Evolutionary conservation across 305 asterid genomes (phyloP).

Genomic region (Fraxinus paxiana): DNA sequence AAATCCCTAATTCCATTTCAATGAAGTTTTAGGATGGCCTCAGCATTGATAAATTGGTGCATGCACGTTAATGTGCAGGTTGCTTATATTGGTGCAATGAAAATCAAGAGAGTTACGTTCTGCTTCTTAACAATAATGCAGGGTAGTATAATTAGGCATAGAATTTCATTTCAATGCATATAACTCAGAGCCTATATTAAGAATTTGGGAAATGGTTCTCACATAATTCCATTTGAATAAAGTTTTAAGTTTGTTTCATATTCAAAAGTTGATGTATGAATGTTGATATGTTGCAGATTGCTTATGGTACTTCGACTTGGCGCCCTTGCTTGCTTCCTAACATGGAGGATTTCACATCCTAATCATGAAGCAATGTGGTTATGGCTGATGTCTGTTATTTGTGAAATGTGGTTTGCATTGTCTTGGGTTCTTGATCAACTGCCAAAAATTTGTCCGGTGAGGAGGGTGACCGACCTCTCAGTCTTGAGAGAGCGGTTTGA

Average conservation of each 20-base stretch:
- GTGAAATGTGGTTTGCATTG: constrained; percentile 88
- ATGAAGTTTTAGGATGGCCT: background rate
- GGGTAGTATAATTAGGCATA: background rate
- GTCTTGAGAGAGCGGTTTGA: constrained; percentile 73
- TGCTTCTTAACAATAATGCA: background rate
- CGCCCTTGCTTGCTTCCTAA: constrained; percentile 65
- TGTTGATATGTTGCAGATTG: constrained; percentile 37
- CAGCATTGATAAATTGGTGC: background rate
- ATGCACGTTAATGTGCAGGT: constrained; percentile 15
- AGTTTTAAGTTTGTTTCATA: background rate
- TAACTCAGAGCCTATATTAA: background rate
- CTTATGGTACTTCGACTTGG: constrained; percentile 70
- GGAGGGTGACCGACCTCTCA: constrained; percentile 61
- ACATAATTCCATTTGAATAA: background rate
- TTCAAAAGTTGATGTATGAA: background rate
- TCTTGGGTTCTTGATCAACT: constrained; percentile 91
- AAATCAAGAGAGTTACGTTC: background rate
- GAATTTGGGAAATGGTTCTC: background rate
- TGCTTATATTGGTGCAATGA: background rate
- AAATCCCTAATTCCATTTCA: background rate
- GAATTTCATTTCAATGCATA: background rate
- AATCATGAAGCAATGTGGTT: constrained; percentile 87
- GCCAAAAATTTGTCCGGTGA: constrained; percentile 84
- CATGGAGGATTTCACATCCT: constrained; percentile 84
- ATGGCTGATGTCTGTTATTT: constrained; percentile 80